Base-by-base conservation (phyloP, 1,284 basidiomycete genomes). In the Calocybe gambosa region DNA sequence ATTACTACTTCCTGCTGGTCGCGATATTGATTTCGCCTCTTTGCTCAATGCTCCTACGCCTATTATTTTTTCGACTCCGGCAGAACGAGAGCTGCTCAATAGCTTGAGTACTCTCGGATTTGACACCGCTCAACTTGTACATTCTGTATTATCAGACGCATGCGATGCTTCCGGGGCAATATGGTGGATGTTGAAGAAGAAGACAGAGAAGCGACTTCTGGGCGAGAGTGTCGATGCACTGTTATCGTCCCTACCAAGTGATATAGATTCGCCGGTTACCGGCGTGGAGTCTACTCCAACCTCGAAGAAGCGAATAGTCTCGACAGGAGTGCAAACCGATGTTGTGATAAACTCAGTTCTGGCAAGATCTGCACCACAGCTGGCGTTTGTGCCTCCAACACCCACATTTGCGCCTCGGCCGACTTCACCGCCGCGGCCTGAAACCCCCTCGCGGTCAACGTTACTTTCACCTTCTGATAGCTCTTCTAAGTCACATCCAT, bases 161-260 rank as follows among this genome's bases (percentile, higher is more conserved):
- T 99, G 95, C 60, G 95, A 99, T 64, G 77, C 89, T 0, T 80
- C 88, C 5, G 89, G 93, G 8, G 92, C 94, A 1, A 69, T 92
- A 9, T 99, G 95, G 95, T 99, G 96, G 96, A 89, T 97, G 75
- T 69, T 99, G 42, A 83, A 88, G 58, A 78, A 84, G 55, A 89
- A 84, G 58, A 75, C 82, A 7, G 85, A 89, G 62, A 83, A 80
- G 58, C 79, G 75, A 47, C 68, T 72, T 10, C 26, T 74, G 19
- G 76, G 79, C 39, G 71, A 75, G 12, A 67, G 55, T n/a, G 64
- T 65, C 15, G 55, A 60, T 40, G 63, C 62, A 50, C 59, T 59
- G 18, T 60, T 64, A n/a, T 61, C 67, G 16, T 48, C 58, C 9
- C 55, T 59, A 28, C 57, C 63, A 28, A 56, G 53, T 39, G 58